Base-by-base conservation (phyloP, 306 rosid species). In the Medicago arabica region DNA sequence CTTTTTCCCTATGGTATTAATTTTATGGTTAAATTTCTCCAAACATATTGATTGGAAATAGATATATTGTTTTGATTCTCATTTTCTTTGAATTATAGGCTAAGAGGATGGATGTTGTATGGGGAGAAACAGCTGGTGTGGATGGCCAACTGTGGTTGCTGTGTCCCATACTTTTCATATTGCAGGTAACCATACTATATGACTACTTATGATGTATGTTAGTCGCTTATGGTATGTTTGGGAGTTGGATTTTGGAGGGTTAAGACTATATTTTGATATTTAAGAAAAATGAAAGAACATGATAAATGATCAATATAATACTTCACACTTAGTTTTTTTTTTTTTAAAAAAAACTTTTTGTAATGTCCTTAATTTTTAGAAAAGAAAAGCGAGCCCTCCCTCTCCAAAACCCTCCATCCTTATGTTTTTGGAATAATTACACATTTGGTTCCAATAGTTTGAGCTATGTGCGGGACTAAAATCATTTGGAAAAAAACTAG, bases 61-160 rank as follows among this genome's bases (percentile, higher is more conserved):
- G n/a, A 51, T 72, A 36, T 34, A 18, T 39, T 16, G 9, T 74
- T 55, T 75, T 66, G n/a, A 74, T 76, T 53, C 47, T 49, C 67
- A 21, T 71, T 75, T 74, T 47, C 67, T 82, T 13, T 75, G 61
- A 73, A 68, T 78, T 82, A 67, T 84, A 96, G 99, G 99, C 99
- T n/a, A 96, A 96, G 83, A 88, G 99, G 78, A 96, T 96, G 99
- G 99, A 96, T 82, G 97, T 96, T 60, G 99, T 96, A 8, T 96
- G 99, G 99, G 99, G 99, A 55, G 99, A 96, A 89, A 89, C 97
- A 2, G 91, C 99, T 44, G 98, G 98, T 25, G 99, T 92, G 61
- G 91, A 88, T 78, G 99, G 99, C 80, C 99, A 96, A 82, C 69
- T 96, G 66, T 96, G 93, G 99, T 74, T 96, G 81, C 84, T 96